Evolutionary conservation across 768 basidiomycete species (phyloP).

Genomic region (Candolleomyces eurysporus): DNA sequence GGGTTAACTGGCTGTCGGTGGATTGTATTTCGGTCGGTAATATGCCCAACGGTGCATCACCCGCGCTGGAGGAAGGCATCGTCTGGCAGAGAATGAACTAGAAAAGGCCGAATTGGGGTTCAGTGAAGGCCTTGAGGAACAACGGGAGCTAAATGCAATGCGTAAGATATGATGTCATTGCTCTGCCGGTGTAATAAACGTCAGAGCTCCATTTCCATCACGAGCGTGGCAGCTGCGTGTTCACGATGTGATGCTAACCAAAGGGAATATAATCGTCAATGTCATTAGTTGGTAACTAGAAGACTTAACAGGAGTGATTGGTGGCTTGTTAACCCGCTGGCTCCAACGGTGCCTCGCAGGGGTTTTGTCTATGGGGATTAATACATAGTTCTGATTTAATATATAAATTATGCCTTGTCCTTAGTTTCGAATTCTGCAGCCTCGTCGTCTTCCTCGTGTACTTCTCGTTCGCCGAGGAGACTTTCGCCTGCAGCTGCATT

Average conservation of each 20-base stretch:
- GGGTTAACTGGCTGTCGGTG: neutral
- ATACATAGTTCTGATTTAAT: neutral
- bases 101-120: no score
- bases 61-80: no score
- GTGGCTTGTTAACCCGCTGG: neutral
- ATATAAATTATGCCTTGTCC: neutral
- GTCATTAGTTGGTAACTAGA: no score
- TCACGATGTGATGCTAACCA: no score
- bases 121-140: no score
- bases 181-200: neutral
- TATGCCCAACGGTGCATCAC: no score
- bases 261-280: no score
- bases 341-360: neutral
- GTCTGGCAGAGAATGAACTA: no score
- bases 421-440: slow-evolving; percentile 9
- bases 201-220: slow-evolving; percentile 5
- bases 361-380: neutral
- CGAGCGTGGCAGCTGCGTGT: neutral
- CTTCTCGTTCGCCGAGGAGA: slow-evolving; percentile 13
- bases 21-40: neutral
- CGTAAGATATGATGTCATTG: neutral
- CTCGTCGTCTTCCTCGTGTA: slow-evolving; percentile 11
- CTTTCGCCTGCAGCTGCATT: slow-evolving; percentile 42
- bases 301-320: no score
- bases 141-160: no score